phyloP scores from a whole-genome alignment of 2,329 filamentous ascomycete species.

The Diaporthe batatas region DNA sequence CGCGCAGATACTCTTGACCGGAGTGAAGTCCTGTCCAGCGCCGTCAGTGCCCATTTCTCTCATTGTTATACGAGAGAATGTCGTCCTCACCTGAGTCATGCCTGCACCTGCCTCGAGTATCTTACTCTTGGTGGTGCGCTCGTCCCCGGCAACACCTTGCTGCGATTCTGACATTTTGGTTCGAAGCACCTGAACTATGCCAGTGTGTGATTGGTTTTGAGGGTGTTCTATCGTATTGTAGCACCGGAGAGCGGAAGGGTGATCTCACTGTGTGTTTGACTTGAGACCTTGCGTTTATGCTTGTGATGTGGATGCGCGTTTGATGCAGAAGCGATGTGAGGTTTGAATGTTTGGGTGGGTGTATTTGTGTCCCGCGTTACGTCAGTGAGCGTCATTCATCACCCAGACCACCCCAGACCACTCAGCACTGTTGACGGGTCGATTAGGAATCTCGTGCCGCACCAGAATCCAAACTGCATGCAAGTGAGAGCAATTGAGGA shows the following conservation, averaged over 20 bases:
- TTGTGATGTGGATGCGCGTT: not conserved
- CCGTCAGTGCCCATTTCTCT: slow-evolving; percentile 1
- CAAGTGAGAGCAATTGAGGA: too few species aligned
- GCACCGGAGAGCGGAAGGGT: too few species aligned
- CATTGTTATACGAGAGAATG: not conserved
- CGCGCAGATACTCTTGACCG: slow-evolving; percentile 81
- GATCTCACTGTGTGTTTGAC: not conserved
- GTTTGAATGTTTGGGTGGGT: not conserved
- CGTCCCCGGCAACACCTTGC: slow-evolving; percentile 55
- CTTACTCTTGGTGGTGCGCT: slow-evolving; percentile 67
- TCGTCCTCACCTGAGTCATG: slow-evolving; percentile 63
- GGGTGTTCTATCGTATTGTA: slow-evolving; percentile 41
- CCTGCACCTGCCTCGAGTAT: slow-evolving; percentile 73
- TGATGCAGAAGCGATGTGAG: not conserved
- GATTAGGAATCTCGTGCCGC: not conserved
- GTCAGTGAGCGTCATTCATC: slow-evolving; percentile 38
- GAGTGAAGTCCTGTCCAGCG: slow-evolving; percentile 70
- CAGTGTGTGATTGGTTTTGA: not conserved
- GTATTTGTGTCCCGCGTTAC: slow-evolving; percentile 9
- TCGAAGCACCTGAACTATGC: not conserved
- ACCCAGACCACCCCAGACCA: too few species aligned
- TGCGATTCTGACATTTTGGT: slow-evolving; percentile 23
- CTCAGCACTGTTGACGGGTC: not conserved
- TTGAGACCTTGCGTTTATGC: not conserved
- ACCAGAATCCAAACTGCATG: not conserved